phyloP scores from a whole-genome alignment of 129 eudicot species.

The Cynara cardunculus region DNA sequence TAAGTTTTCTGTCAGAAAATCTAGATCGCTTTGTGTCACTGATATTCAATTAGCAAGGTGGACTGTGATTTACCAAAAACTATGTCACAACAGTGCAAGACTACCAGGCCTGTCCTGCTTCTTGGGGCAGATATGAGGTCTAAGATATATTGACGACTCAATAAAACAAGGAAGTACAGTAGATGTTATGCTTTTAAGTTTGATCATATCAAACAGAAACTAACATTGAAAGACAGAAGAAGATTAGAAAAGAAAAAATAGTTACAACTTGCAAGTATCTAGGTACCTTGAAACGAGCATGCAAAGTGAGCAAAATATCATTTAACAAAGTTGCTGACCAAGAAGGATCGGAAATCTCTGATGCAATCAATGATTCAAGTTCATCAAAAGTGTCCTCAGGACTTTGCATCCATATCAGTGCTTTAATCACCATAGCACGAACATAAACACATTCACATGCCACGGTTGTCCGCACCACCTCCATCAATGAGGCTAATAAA shows the following conservation, averaged over 20 bases:
- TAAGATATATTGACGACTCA: neutral
- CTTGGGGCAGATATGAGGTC: neutral
- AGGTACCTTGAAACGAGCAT: slow-evolving; percentile 57
- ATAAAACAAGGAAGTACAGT: neutral
- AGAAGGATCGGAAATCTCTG: slow-evolving; percentile 96
- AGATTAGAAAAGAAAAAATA: neutral
- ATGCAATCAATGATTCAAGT: slow-evolving; percentile 77
- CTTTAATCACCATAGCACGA: slow-evolving; percentile 97
- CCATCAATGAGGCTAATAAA: slow-evolving; percentile 90
- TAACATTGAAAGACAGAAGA: neutral
- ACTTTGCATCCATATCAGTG: slow-evolving; percentile 99
- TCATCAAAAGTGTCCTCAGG: slow-evolving; percentile 92
- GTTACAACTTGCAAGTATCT: neutral
- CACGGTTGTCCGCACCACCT: slow-evolving; percentile 92
- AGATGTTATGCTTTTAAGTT: neutral
- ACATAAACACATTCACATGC: slow-evolving; percentile 99
- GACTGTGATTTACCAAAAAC: neutral
- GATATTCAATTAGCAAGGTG: neutral
- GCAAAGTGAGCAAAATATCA: slow-evolving; percentile 87
- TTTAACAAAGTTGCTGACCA: slow-evolving; percentile 89
- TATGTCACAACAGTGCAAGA: neutral
- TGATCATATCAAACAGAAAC: neutral
- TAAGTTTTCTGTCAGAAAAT: slow-evolving; percentile 1
- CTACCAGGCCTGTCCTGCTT: neutral
- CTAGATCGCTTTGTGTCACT: neutral